These are phyloP conservation scores for Paraphoma sp. DNA, from an alignment of 2,329 filamentous ascomycete species.

Conservation along the genomic window DNA sequence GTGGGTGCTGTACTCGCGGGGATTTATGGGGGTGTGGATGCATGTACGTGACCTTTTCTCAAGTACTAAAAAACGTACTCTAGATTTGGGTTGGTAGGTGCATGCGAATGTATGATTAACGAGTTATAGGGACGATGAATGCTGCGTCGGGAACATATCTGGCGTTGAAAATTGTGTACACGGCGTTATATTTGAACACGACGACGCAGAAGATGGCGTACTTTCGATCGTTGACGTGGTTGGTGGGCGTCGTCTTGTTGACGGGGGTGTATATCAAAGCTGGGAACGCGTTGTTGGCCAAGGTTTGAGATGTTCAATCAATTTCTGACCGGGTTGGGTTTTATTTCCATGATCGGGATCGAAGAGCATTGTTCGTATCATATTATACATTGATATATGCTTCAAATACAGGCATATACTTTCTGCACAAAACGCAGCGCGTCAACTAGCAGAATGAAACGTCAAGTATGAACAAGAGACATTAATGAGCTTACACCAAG, in stretches of 20 bases:
- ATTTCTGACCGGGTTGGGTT: too few species aligned
- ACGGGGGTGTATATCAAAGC: slow-evolving; percentile 29
- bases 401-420: too few species aligned
- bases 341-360: too few species aligned
- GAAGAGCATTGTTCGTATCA: too few species aligned
- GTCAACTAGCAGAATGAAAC: too few species aligned
- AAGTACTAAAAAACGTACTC: too few species aligned
- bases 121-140: slow-evolving; percentile 29
- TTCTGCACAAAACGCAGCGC: too few species aligned
- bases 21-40: slow-evolving; percentile 42
- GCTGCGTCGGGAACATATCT: slow-evolving; percentile 18
- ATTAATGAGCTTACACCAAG: slow-evolving; percentile 21
- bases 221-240: slow-evolving; percentile 23
- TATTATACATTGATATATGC: too few species aligned
- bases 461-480: too few species aligned
- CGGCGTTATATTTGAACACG: slow-evolving; percentile 25
- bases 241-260: slow-evolving; percentile 10
- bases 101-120: background rate
- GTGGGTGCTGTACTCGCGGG: slow-evolving; percentile 52
- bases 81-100: background rate
- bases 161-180: slow-evolving; percentile 27
- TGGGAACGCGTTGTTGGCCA: slow-evolving; percentile 16
- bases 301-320: background rate
- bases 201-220: slow-evolving; percentile 23
- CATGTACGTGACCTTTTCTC: slow-evolving; percentile 11